Conservation (phyloP, 495 filamentous ascomycete species). For the Neurospora sp. region DNA sequence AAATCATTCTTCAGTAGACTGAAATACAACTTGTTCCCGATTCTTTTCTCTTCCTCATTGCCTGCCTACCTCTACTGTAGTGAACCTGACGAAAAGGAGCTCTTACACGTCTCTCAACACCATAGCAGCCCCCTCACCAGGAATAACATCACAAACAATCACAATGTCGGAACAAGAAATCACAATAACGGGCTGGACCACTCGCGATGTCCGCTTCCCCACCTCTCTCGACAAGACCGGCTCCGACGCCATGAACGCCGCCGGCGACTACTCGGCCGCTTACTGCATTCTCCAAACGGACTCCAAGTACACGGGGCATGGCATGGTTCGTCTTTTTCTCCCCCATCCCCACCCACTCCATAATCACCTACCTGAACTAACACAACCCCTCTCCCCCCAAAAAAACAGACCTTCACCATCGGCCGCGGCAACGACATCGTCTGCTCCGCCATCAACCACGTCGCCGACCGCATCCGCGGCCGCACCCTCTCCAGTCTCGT, state of each 20-base stretch:
- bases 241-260: slow-evolving; percentile 95
- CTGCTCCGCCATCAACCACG: slow-evolving; percentile 68
- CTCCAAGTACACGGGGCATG: slow-evolving; percentile 62
- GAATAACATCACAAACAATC: not conserved
- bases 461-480: slow-evolving; percentile 61
- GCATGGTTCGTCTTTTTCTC: slow-evolving; percentile 54
- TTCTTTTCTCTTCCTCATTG: slow-evolving; percentile 7
- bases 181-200: slow-evolving; percentile 70
- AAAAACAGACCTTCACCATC: slow-evolving; percentile 78
- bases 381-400: not conserved
- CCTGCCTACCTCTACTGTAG: no score
- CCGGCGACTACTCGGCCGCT: slow-evolving; percentile 84
- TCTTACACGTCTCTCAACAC: not conserved
- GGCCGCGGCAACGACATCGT: slow-evolving; percentile 93
- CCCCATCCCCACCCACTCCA: not conserved
- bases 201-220: slow-evolving; percentile 84
- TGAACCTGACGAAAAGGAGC: not conserved
- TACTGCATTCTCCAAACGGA: slow-evolving; percentile 89
- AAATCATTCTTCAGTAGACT: not conserved
- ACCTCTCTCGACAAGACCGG: slow-evolving; percentile 92
- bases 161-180: slow-evolving; percentile 42
- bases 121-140: not conserved
- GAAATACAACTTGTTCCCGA: not conserved
- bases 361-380: not conserved
- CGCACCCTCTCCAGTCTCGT: slow-evolving; percentile 68